Percentiles rank a stretch among this genome's conserved stretches.
Evolutionary conservation across 208 protist genomes (phyloP).

Genomic region (Trypanosomatidae sp.): DNA sequence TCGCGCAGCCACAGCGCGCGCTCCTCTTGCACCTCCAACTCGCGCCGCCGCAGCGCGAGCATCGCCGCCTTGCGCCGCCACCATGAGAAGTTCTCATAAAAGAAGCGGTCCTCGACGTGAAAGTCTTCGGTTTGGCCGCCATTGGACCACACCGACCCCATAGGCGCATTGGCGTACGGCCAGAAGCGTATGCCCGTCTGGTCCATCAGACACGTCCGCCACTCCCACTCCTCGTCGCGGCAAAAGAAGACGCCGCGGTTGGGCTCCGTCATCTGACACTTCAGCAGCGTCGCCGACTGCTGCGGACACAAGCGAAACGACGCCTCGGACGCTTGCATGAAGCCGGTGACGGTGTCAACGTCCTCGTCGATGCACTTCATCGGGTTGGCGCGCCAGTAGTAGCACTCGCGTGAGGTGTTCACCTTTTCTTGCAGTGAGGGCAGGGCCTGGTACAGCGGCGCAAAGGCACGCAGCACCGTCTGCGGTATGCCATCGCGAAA

Average conservation of each 20-base stretch:
- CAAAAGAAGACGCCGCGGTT: slow-evolving; percentile 83
- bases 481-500: slow-evolving; percentile 87
- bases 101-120: slow-evolving; percentile 84
- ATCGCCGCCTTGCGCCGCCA: slow-evolving; percentile 68
- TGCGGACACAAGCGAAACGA: slow-evolving; percentile 85
- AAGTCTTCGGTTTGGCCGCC: slow-evolving; percentile 87
- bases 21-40: slow-evolving; percentile 65
- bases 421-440: slow-evolving; percentile 65
- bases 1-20: slow-evolving; percentile 63
- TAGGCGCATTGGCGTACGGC: slow-evolving; percentile 82
- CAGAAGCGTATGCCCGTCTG: slow-evolving; percentile 83
- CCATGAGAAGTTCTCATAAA: slow-evolving; percentile 81
- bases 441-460: slow-evolving; percentile 78
- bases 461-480: slow-evolving; percentile 78
- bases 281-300: slow-evolving; percentile 80
- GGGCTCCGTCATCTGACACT: slow-evolving; percentile 89
- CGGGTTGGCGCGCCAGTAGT: slow-evolving; percentile 87
- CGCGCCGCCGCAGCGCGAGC: slow-evolving; percentile 61
- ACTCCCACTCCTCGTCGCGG: slow-evolving; percentile 88
- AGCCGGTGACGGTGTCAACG: slow-evolving; percentile 50
- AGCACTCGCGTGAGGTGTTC: slow-evolving; percentile 56
- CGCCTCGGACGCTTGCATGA: slow-evolving; percentile 82
- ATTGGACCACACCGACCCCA: slow-evolving; percentile 75
- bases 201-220: slow-evolving; percentile 87
- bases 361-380: slow-evolving; percentile 78